Conservation (phyloP, 2,329 filamentous ascomycete species). For the Verruconis gallopava region DNA sequence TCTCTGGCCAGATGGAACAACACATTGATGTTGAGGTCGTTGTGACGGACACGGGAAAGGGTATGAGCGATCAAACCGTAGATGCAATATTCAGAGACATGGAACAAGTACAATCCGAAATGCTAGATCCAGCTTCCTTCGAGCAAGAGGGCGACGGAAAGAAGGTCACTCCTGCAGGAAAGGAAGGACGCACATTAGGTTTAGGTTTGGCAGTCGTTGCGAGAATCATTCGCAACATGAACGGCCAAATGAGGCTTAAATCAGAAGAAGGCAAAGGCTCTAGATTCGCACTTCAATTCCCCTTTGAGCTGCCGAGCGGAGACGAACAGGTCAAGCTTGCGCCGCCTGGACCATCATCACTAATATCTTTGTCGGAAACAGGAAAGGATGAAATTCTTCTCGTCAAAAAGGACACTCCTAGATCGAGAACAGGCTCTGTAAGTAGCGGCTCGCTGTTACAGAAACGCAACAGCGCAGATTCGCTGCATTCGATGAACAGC, state of each 20-base stretch:
- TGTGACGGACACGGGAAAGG: conserved; percentile 62
- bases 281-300: conserved; percentile 66
- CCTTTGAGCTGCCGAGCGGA: conserved; percentile 51
- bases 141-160: neutral
- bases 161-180: conserved; percentile 12
- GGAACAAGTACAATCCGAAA: conserved; percentile 50
- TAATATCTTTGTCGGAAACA: neutral
- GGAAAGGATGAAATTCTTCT: neutral
- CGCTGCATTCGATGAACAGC: conserved; percentile 3
- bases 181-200: conserved; percentile 45
- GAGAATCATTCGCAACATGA: conserved; percentile 77
- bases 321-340: conserved; percentile 14
- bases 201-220: conserved; percentile 82
- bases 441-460: too few relatives aligned
- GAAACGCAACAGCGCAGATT: neutral
- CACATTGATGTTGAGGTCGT: conserved; percentile 60
- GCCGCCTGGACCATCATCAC: neutral
- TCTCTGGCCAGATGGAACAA: conserved; percentile 32
- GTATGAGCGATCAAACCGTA: conserved; percentile 44
- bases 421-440: neutral
- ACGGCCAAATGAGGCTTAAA: conserved; percentile 72
- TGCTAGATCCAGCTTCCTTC: conserved; percentile 26
- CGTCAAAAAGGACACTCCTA: neutral
- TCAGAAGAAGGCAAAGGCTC: conserved; percentile 75
- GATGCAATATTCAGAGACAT: conserved; percentile 49